Base-by-base conservation (phyloP, 371 early-diverging fungal species). In the Mortierella sp. region DNA sequence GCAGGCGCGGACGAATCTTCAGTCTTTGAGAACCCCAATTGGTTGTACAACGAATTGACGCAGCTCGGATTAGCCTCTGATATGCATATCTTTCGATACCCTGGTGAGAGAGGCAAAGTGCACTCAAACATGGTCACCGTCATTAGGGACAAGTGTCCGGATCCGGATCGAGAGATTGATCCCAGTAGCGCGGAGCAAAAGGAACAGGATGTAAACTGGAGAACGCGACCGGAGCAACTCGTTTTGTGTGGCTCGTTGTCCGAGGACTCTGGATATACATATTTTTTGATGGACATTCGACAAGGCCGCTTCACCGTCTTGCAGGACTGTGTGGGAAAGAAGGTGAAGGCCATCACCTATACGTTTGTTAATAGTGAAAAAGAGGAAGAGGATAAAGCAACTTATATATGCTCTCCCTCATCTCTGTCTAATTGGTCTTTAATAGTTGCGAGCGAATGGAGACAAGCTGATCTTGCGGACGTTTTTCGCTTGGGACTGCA, bases 101-200 rank as follows among this genome's bases (percentile, higher is more conserved):
- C 83, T 3, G 86, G 85, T 1, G 81, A 79, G 56, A 79, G 78
- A 37, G 88, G 88, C 1, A 68, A 72, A 23, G 81, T 88, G 23
- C 88, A 88, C 51, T 86, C 88, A 0, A 85, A 81, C 44, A 76
- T 84, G 21, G 82, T 82, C 47, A 88, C 88, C 8, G 79, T 84
- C 50, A 80, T 88, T 48, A 82, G 86, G 19, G 85, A 86, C 51
- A 62, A 78, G 14, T 66, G 71, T 17, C 72, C 81, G 28, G 72
- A 75, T 28, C 69, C 65, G 8, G 23, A 3, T 24, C 44, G 23
- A 12, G 21, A 46, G 9, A 27, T 19, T 39, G 12, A 8, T 26
- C 15, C 39, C 49, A 8, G n/a, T 19, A 17, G 12, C 2, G 23
- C 9, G 19, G 19, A 37, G n/a, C 24, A 27, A 21, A 24, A 15